These are phyloP conservation scores for Leccinum subrobustum DNA, from an alignment of 1,284 basidiomycete genomes.

Conservation along the genomic window DNA sequence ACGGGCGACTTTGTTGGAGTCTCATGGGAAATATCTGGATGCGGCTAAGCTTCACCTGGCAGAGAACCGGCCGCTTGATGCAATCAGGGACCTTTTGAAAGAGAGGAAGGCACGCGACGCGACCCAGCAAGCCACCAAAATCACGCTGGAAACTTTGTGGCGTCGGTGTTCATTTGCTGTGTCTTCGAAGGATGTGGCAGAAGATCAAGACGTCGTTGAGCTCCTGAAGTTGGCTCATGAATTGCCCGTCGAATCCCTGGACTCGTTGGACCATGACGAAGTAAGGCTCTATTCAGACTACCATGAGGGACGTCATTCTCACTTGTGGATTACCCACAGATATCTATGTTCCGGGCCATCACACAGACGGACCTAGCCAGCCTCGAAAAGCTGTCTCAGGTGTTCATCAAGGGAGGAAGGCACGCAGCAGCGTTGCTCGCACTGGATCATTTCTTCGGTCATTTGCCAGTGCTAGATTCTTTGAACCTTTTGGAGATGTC, in stretches of 20 bases:
- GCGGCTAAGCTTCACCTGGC: conserved; percentile 56
- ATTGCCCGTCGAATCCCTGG: conserved; percentile 14
- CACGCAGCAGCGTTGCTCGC: conserved; percentile 23
- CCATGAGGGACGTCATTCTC: background rate
- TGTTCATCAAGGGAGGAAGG: conserved; percentile 11
- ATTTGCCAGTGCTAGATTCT: conserved; percentile 13
- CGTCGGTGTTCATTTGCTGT: too few relatives aligned
- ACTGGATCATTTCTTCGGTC: conserved; percentile 26
- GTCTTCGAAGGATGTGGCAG: too few relatives aligned
- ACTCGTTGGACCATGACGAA: conserved; percentile 19
- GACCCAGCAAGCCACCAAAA: conserved; percentile 32
- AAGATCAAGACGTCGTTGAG: background rate
- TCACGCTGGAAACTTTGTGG: conserved; percentile 16
- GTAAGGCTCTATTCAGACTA: conserved; percentile 5
- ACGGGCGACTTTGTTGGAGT: conserved; percentile 49
- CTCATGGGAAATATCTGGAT: conserved; percentile 43
- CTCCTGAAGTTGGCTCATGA: conserved; percentile 22
- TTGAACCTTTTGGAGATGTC: conserved; percentile 29
- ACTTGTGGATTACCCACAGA: conserved; percentile 7
- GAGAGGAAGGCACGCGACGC: conserved; percentile 34
- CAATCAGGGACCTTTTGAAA: conserved; percentile 45
- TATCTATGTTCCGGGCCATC: conserved; percentile 30
- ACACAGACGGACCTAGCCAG: conserved; percentile 2
- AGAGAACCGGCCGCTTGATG: conserved; percentile 50
- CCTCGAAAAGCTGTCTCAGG: conserved; percentile 13